phyloP scores from a whole-genome alignment of 768 basidiomycete genomes.

The Hygrocybe coccinea region DNA sequence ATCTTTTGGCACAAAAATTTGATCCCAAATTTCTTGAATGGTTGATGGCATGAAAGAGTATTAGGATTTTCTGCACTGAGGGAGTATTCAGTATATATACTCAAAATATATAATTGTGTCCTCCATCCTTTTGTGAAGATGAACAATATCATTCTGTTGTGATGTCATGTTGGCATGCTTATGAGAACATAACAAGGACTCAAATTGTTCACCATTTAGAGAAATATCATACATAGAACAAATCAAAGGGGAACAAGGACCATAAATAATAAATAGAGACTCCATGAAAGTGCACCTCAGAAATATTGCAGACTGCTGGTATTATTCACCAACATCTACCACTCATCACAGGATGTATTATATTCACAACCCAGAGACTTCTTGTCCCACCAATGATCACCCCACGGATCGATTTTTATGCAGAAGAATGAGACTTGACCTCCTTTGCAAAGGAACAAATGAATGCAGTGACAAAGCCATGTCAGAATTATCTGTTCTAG shows the following conservation, averaged over 20 bases:
- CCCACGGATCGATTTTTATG: neutral
- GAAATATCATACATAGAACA: too few species aligned
- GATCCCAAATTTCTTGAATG: neutral
- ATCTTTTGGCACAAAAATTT: neutral
- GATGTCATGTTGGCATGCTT: too few species aligned
- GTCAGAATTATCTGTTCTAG: neutral
- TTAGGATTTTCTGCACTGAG: neutral
- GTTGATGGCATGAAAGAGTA: neutral
- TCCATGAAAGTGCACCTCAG: too few species aligned
- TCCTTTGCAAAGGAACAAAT: neutral
- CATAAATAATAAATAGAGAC: neutral
- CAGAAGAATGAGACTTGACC: neutral
- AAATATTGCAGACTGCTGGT: neutral
- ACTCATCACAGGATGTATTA: neutral
- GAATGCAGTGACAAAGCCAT: neutral
- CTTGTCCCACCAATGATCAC: neutral
- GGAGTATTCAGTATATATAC: neutral
- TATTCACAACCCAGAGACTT: neutral
- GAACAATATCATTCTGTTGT: too few species aligned
- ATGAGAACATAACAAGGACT: too few species aligned
- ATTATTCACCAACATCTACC: conserved; percentile 1
- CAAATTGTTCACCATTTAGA: too few species aligned
- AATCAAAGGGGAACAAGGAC: neutral
- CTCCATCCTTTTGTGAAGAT: too few species aligned
- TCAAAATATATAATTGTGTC: neutral